phyloP scores from a whole-genome alignment of 176 grass and related monocot species.

The Pharus latifolius region DNA sequence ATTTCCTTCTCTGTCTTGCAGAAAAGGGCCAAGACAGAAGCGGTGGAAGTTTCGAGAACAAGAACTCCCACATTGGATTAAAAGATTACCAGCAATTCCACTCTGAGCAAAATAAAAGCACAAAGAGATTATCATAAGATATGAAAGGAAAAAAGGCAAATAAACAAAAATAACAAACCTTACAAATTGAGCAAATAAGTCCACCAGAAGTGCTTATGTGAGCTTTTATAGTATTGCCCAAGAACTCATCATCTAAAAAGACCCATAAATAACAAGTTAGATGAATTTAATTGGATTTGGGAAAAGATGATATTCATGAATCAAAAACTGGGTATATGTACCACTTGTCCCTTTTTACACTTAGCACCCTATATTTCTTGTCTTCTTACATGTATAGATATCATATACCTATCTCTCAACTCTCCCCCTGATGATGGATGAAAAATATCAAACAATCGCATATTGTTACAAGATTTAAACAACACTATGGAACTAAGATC shows the following conservation, averaged over 20 bases:
- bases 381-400: too few relatives aligned
- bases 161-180: slow-evolving; percentile 9
- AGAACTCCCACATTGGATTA: slow-evolving; percentile 40
- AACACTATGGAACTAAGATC: too few relatives aligned
- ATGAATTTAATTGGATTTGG: not conserved
- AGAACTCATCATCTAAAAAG: slow-evolving; percentile 32
- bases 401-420: too few relatives aligned
- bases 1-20: slow-evolving; percentile 14
- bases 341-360: too few relatives aligned
- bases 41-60: slow-evolving; percentile 32
- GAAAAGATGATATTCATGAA: not conserved
- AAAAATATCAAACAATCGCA: not conserved
- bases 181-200: slow-evolving; percentile 43
- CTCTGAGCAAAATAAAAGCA: slow-evolving; percentile 21
- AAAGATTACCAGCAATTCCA: slow-evolving; percentile 30
- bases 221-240: slow-evolving; percentile 21
- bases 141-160: not conserved
- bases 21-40: slow-evolving; percentile 38
- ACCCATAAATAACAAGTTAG: not conserved
- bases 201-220: slow-evolving; percentile 3
- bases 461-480: too few relatives aligned
- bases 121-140: not conserved
- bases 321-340: not conserved
- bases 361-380: too few relatives aligned
- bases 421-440: not conserved